These are phyloP conservation scores for Evernia prunastri DNA, from an alignment of 495 filamentous ascomycete genomes.

Conservation along the genomic window DNA sequence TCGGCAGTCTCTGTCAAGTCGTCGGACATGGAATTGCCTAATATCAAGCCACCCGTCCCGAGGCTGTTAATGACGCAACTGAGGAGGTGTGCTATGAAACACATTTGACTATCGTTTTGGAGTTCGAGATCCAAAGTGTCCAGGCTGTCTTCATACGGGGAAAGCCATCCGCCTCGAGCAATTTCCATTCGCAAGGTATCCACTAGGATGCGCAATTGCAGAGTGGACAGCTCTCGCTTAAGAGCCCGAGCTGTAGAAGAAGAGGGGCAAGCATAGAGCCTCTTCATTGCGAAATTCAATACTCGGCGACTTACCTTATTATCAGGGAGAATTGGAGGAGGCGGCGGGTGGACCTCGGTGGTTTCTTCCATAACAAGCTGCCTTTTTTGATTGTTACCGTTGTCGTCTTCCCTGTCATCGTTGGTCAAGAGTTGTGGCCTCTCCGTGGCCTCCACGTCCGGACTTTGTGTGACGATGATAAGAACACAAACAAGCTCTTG, in stretches of 20 bases:
- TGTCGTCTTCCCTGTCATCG: constrained; percentile 5
- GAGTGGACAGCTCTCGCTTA: constrained; percentile 54
- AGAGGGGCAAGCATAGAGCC: constrained; percentile 58
- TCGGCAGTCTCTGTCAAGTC: constrained; percentile 53
- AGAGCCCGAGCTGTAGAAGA: constrained; percentile 53
- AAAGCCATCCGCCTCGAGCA: constrained; percentile 60
- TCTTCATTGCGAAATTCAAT: constrained; percentile 25
- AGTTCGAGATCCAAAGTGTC: constrained; percentile 48
- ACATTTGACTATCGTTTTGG: constrained; percentile 43
- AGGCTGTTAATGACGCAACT: constrained; percentile 75
- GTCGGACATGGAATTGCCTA: constrained; percentile 47
- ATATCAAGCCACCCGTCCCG: constrained; percentile 76
- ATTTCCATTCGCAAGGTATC: constrained; percentile 64
- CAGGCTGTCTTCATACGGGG: constrained; percentile 54
- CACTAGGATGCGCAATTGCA: constrained; percentile 66
- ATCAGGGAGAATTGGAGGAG: constrained; percentile 18
- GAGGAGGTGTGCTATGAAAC: constrained; percentile 55
- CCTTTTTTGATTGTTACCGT: not conserved
- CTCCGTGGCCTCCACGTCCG: not conserved
- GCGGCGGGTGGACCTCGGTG: not conserved
- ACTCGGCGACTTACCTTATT: constrained; percentile 15
- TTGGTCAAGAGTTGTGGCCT: constrained; percentile 16
- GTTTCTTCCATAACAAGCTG: constrained; percentile 9
- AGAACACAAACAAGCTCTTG: constrained; percentile 41
- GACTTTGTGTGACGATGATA: constrained; percentile 28